phyloP scores from a whole-genome alignment of 2,329 filamentous ascomycete species.

The Stagonosporopsis chrysanthemi region DNA sequence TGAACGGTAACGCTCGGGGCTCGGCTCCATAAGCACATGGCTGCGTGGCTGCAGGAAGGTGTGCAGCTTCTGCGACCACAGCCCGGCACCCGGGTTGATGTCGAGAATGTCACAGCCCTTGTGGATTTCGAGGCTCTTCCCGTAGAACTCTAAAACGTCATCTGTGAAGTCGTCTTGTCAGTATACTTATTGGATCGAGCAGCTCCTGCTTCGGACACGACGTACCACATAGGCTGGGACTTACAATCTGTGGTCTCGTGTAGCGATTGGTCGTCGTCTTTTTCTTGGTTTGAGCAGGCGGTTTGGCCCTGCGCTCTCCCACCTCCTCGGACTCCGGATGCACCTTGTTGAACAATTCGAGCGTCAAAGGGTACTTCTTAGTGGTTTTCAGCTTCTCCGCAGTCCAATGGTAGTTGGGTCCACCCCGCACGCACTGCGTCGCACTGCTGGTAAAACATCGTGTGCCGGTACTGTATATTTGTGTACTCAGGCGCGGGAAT shows the following conservation, averaged over 20 bases:
- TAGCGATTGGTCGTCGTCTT: slow-evolving; percentile 1
- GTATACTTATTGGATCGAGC: slow-evolving; percentile 1
- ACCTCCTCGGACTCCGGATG: slow-evolving; percentile 6
- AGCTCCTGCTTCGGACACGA: slow-evolving; percentile 26
- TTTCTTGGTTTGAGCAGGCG: background rate
- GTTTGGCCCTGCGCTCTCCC: background rate
- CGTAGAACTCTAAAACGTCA: slow-evolving; percentile 74
- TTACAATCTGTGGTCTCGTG: slow-evolving; percentile 50
- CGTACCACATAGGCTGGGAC: slow-evolving; percentile 55
- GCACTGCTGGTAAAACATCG: background rate
- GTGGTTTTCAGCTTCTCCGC: slow-evolving; percentile 24
- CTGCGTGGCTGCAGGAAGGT: slow-evolving; percentile 76
- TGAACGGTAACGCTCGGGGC: slow-evolving; percentile 63
- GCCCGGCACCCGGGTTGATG: slow-evolving; percentile 78
- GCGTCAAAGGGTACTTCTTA: slow-evolving; percentile 26
- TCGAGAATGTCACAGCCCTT: slow-evolving; percentile 86
- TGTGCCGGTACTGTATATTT: background rate
- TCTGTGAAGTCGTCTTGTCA: slow-evolving; percentile 55
- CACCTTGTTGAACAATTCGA: slow-evolving; percentile 16
- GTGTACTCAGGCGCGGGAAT: slow-evolving; percentile 10
- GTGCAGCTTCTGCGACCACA: slow-evolving; percentile 82
- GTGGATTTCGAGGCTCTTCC: slow-evolving; percentile 71
- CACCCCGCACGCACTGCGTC: background rate
- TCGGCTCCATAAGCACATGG: slow-evolving; percentile 83
- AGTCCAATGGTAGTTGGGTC: slow-evolving; percentile 18